These are phyloP conservation scores for Malbranchea cinnamomea DNA, from an alignment of 2,329 filamentous ascomycete genomes.

Conservation along the genomic window DNA sequence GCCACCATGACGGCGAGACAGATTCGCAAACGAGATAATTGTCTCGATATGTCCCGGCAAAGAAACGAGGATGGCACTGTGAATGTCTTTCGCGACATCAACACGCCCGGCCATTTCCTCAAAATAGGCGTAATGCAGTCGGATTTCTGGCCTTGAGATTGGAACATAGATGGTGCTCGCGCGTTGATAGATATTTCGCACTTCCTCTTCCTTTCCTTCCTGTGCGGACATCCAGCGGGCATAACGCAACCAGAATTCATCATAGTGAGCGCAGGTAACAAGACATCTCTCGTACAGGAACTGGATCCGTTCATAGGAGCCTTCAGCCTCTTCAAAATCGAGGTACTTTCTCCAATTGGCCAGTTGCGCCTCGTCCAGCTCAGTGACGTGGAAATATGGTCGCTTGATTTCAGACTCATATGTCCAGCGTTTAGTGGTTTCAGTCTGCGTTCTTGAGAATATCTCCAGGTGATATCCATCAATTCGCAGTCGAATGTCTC, in stretches of 20 bases:
- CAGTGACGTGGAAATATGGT: slow-evolving; percentile 91
- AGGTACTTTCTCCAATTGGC: slow-evolving; percentile 91
- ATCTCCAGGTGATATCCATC: slow-evolving; percentile 68
- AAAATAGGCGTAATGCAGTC: slow-evolving; percentile 85
- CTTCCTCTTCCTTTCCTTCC: slow-evolving; percentile 68
- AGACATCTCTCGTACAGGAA: slow-evolving; percentile 91
- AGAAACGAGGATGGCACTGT: slow-evolving; percentile 60
- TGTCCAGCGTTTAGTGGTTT: slow-evolving; percentile 86
- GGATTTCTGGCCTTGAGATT: slow-evolving; percentile 66
- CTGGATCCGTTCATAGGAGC: slow-evolving; percentile 56
- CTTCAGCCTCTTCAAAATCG: slow-evolving; percentile 84
- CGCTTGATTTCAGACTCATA: slow-evolving; percentile 91
- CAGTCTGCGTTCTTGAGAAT: slow-evolving; percentile 67
- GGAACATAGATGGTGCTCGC: slow-evolving; percentile 76
- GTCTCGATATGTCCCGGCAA: slow-evolving; percentile 76
- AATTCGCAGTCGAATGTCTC: slow-evolving; percentile 64
- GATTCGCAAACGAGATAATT: slow-evolving; percentile 73
- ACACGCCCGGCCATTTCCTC: slow-evolving; percentile 71
- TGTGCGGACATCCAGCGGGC: slow-evolving; percentile 83
- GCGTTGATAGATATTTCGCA: slow-evolving; percentile 80
- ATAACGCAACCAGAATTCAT: slow-evolving; percentile 98
- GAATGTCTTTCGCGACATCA: slow-evolving; percentile 69
- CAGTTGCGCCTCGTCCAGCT: slow-evolving; percentile 73
- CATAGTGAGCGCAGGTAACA: slow-evolving; percentile 84
- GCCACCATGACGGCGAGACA: slow-evolving; percentile 68